Conservation (phyloP, 2,329 filamentous ascomycete species). For the Aspergillus novoparasiticus region DNA sequence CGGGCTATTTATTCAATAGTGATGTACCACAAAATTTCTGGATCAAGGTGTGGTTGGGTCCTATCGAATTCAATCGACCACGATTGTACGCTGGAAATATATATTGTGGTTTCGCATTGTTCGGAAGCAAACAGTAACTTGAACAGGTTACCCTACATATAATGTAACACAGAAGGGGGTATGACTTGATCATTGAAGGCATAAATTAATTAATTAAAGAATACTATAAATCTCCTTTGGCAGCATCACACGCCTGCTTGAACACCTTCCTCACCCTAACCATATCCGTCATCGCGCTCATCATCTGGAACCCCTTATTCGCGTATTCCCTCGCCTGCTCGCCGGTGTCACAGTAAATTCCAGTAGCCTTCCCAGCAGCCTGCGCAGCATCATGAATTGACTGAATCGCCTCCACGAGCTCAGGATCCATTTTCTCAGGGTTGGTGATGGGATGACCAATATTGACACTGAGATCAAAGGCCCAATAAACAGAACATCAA, state of each 20-base stretch:
- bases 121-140: too few species aligned
- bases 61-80: too few species aligned
- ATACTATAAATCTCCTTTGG: not conserved
- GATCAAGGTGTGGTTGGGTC: too few species aligned
- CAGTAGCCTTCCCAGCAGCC: not conserved
- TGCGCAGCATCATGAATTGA: not conserved
- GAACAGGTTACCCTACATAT: too few species aligned
- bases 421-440: not conserved
- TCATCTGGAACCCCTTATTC: not conserved
- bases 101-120: too few species aligned
- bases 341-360: not conserved
- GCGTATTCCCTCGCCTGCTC: not conserved
- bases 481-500: conserved; percentile 55
- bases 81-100: too few species aligned
- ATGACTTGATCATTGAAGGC: too few species aligned
- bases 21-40: too few species aligned
- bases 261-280: not conserved
- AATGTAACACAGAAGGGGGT: too few species aligned
- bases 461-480: conserved; percentile 47
- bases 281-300: conserved; percentile 1
- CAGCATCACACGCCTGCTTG: not conserved
- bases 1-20: too few species aligned
- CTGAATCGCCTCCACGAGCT: not conserved
- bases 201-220: too few species aligned
- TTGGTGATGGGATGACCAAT: conserved; percentile 5